Conservation (phyloP, 257 asterid genomes). For the Plantago elongata region DNA sequence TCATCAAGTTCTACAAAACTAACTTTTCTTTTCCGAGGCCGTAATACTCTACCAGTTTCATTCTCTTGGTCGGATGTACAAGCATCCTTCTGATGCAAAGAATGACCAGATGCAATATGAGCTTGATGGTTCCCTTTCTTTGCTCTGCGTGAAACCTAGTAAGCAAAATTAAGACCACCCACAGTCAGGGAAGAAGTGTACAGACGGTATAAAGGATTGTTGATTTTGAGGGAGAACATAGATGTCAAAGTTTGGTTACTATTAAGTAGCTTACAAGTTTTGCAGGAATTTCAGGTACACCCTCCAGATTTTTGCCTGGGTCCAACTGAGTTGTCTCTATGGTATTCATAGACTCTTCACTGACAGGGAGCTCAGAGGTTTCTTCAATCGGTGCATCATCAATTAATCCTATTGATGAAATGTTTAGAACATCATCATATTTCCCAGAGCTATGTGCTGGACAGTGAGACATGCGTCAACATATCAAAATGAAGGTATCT, state of each 20-base stretch:
- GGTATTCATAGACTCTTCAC: constrained; percentile 35
- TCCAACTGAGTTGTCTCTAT: background rate
- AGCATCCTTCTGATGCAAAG: constrained; percentile 35
- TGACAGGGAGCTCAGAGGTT: constrained; percentile 34
- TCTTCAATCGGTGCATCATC: constrained; percentile 28
- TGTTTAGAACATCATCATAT: constrained; percentile 41
- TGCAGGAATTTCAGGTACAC: constrained; percentile 39
- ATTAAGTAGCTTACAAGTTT: constrained; percentile 36
- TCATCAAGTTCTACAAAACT: constrained; percentile 24
- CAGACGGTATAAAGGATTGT: background rate
- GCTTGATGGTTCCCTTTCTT: constrained; percentile 26
- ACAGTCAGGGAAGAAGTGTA: background rate
- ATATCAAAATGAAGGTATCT: background rate
- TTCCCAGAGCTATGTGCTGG: constrained; percentile 27
- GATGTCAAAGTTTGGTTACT: background rate
- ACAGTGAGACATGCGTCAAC: constrained; percentile 16
- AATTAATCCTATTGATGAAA: constrained; percentile 42
- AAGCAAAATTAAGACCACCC: constrained; percentile 8
- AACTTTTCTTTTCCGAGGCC: constrained; percentile 37
- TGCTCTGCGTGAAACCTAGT: constrained; percentile 58
- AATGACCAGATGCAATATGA: constrained; percentile 29
- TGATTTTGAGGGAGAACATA: too few species aligned
- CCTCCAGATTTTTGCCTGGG: constrained; percentile 8
- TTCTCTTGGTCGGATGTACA: constrained; percentile 35
- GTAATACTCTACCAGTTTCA: constrained; percentile 35